These are phyloP conservation scores for Rubroshorea leprosula DNA, from an alignment of 345 rosid genomes.

Conservation along the genomic window DNA sequence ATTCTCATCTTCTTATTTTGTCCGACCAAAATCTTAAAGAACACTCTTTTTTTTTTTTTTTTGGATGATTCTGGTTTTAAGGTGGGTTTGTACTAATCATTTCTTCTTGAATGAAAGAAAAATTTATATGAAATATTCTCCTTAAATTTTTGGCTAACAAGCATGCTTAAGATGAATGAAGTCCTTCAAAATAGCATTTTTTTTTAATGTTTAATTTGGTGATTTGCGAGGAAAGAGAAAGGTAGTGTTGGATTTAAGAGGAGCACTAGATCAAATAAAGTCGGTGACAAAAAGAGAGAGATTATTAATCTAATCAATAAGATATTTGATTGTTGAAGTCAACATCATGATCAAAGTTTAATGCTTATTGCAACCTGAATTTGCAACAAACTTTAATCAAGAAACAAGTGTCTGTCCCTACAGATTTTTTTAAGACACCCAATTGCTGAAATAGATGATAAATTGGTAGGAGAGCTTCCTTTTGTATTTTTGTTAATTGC, in stretches of 20 bases:
- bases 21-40: too few species aligned
- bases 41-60: too few species aligned
- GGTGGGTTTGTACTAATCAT: too few species aligned
- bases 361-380: not conserved
- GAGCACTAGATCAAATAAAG: not conserved
- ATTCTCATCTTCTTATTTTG: too few species aligned
- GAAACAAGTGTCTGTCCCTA: not conserved
- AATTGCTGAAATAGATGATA: not conserved
- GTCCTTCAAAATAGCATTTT: not conserved
- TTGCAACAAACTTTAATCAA: constrained; percentile 2
- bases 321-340: constrained; percentile 8
- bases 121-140: too few species aligned
- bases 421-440: not conserved
- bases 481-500: not conserved
- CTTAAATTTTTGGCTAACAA: too few species aligned
- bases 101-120: too few species aligned
- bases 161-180: too few species aligned
- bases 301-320: not conserved
- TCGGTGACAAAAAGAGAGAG: not conserved
- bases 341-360: not conserved
- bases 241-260: not conserved
- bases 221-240: not conserved
- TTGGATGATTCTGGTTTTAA: too few species aligned
- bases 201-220: not conserved
- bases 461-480: not conserved